These are phyloP conservation scores for Spinacia oleracea DNA, from an alignment of 179 eudicot species.

Conservation along the genomic window DNA sequence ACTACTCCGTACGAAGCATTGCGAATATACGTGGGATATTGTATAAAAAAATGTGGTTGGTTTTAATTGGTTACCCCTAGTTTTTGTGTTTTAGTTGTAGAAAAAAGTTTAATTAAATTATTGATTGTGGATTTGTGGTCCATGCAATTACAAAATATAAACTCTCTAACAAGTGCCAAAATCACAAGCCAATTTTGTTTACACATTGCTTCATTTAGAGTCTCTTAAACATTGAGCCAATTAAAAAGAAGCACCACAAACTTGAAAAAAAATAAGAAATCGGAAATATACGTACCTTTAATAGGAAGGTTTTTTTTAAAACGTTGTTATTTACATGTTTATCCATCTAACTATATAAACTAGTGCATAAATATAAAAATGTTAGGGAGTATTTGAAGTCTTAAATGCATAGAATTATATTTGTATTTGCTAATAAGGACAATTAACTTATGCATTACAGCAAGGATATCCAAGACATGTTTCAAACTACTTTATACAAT, in stretches of 20 bases:
- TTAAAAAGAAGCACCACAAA: background rate
- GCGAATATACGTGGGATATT: too few relatives aligned
- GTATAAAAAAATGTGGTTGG: too few relatives aligned
- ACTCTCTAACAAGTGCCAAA: background rate
- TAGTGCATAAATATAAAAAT: background rate
- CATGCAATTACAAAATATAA: too few relatives aligned
- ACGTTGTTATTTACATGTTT: background rate
- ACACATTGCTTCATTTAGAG: background rate
- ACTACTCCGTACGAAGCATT: too few relatives aligned
- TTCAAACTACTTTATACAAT: slow-evolving; percentile 13
- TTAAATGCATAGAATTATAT: background rate
- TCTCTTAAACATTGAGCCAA: background rate
- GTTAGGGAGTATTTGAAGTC: background rate
- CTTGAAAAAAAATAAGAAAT: background rate
- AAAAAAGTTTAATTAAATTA: too few relatives aligned
- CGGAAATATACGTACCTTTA: background rate
- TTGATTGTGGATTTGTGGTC: too few relatives aligned
- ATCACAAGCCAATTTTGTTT: background rate
- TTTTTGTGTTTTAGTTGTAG: too few relatives aligned
- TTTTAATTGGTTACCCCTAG: too few relatives aligned
- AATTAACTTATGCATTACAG: slow-evolving; percentile 24
- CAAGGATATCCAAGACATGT: slow-evolving; percentile 21
- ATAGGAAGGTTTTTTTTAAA: background rate
- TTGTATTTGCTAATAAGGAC: slow-evolving; percentile 9
- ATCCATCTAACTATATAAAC: background rate